Evolutionary conservation across 306 rosid genomes (phyloP).

Genomic region (Adenanthera pavonina): DNA sequence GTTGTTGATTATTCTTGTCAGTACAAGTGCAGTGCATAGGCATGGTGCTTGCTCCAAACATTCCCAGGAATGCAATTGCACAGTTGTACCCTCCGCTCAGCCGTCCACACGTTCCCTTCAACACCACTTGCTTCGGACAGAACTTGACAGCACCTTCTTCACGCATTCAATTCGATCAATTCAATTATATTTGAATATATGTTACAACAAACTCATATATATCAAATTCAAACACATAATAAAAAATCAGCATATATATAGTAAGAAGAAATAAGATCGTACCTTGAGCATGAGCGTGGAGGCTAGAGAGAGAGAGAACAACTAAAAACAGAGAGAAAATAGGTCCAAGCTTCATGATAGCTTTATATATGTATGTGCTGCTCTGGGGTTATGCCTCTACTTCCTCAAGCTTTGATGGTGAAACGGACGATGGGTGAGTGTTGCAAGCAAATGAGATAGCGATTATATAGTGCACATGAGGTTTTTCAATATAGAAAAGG

Average conservation of each 20-base stretch:
- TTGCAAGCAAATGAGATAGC: neutral
- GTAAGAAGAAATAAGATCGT: no score
- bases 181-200: no score
- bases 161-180: no score
- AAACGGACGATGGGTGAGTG: neutral
- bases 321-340: neutral
- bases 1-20: neutral
- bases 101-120: neutral
- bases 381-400: neutral
- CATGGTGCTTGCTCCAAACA: neutral
- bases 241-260: no score
- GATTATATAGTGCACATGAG: neutral
- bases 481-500: neutral
- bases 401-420: neutral
- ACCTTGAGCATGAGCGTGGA: conserved; percentile 2
- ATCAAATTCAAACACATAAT: no score
- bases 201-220: no score
- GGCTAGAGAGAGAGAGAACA: neutral
- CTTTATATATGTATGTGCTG: neutral
- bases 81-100: neutral
- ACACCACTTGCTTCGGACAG: neutral
- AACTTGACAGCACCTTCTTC: neutral
- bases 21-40: neutral
- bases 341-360: neutral
- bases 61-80: neutral